Evolutionary conservation across 805 yeast species (phyloP), one percentile per base, ranked within the genome.

Genomic region (Clavispora asparagi): DNA sequence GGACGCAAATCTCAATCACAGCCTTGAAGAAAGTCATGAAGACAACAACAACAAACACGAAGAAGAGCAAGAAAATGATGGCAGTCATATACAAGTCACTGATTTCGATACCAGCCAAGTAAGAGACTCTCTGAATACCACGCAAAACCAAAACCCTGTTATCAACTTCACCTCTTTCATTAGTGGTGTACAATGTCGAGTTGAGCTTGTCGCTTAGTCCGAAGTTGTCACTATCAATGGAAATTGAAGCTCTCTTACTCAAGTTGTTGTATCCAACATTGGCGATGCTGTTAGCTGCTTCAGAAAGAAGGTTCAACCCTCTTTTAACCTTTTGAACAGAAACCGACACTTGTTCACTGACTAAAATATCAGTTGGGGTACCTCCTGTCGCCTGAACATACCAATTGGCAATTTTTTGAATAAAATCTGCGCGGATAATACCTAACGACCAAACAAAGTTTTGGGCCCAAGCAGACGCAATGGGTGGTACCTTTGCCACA

Each of bases 391-490:
- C 73, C 68, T 92, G 97, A 43, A 92, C 83, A 64, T 92, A 92
- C 99, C 99, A 92, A 63, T 84, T 79, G 53, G 94, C 85, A 51
- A 89, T 86, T 38, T 73, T 64, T 64, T 91, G 97, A 80, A 92
- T 85, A 59, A 90, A 87, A 12, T 68, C 65, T 7, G 82, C 80
- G 44, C 78, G 77, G 57, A 94, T 87, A 53, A 92, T 83, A 40
- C 99, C 99, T 79, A 92, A 79, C 1, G 97, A 83, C 98, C 98
- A 92, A 66, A 81, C 83, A 73, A 94, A 94, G 70, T 92, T 94
- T 67, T 92, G 96, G 29, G 95, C 83, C 99, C 99, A 92, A 2
- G 98, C 91, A 3, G 96, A 89, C 6, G 97, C 98, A 55, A 94
- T 91, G 2, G 99, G 99, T 1, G 99, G 99, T 17, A 89, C 87